Conservation (phyloP, 768 basidiomycete species). For the Rhizopogon vulgaris region DNA sequence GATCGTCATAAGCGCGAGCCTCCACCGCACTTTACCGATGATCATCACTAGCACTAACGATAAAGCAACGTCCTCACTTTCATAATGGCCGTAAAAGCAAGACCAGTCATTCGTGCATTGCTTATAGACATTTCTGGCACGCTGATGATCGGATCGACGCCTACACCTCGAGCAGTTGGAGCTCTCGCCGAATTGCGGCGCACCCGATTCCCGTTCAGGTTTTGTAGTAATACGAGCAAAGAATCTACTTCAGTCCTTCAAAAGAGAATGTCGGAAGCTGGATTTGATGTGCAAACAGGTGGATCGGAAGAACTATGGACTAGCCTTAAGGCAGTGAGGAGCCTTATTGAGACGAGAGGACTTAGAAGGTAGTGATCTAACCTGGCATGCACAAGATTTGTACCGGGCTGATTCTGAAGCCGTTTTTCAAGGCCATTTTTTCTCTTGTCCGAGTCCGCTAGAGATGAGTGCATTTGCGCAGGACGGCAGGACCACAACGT, state of each 20-base stretch:
- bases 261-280: slow-evolving; percentile 38
- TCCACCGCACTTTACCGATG: too few species aligned
- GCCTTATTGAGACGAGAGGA: slow-evolving; percentile 33
- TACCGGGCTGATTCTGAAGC: neutral
- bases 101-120: slow-evolving; percentile 41
- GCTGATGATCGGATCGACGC: slow-evolving; percentile 45
- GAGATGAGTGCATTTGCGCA: slow-evolving; percentile 32
- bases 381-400: too few species aligned
- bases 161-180: slow-evolving; percentile 40
- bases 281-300: slow-evolving; percentile 35
- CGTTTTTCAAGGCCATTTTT: slow-evolving; percentile 42
- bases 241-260: slow-evolving; percentile 45
- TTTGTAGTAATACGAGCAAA: slow-evolving; percentile 69
- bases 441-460: slow-evolving; percentile 46
- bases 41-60: neutral
- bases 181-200: slow-evolving; percentile 23
- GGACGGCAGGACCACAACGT: slow-evolving; percentile 9
- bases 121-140: slow-evolving; percentile 69
- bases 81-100: slow-evolving; percentile 7
- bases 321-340: slow-evolving; percentile 53
- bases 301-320: slow-evolving; percentile 49
- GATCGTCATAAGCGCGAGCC: too few species aligned
- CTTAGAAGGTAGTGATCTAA: slow-evolving; percentile 32
- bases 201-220: slow-evolving; percentile 37
- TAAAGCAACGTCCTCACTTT: slow-evolving; percentile 1